Conservation (phyloP, 768 basidiomycete genomes). For the Agaricus sinodeliciosus region DNA sequence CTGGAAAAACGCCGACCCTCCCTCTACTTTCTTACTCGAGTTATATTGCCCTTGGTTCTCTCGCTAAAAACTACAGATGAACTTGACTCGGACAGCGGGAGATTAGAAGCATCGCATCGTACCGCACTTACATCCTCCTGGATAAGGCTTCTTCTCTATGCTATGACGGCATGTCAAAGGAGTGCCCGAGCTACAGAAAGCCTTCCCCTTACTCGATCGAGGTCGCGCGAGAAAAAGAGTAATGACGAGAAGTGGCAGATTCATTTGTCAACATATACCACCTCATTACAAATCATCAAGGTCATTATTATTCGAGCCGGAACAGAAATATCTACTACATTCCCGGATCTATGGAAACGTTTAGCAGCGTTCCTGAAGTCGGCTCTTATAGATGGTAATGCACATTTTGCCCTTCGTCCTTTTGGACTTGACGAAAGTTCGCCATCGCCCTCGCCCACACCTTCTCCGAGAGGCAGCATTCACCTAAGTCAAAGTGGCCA, state of each 20-base stretch:
- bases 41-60: conserved; percentile 58
- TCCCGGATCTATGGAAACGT: conserved; percentile 60
- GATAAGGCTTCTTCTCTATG: conserved; percentile 56
- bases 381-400: conserved; percentile 52
- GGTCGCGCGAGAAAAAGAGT: conserved; percentile 33
- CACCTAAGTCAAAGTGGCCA: conserved; percentile 28
- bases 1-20: conserved; percentile 51
- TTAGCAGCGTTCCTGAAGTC: conserved; percentile 46
- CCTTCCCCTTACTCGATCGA: conserved; percentile 27
- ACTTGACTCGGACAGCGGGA: conserved; percentile 31
- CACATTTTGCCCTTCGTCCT: conserved; percentile 45
- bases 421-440: conserved; percentile 29
- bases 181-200: conserved; percentile 20
- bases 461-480: conserved; percentile 41
- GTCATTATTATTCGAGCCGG: conserved; percentile 57
- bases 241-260: conserved; percentile 20
- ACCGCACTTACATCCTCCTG: conserved; percentile 42
- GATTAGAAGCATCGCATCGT: conserved; percentile 41
- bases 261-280: conserved; percentile 35
- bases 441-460: conserved; percentile 42
- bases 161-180: conserved; percentile 45
- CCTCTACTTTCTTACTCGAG: conserved; percentile 53
- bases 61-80: conserved; percentile 44
- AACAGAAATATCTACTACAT: conserved; percentile 44
- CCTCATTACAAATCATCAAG: conserved; percentile 63